A percentile compares a stretch with the other conserved stretches of the same genome.
phyloP scores from a whole-genome alignment of 2,329 filamentous ascomycete species.

The Pestalotiopsis sp. region DNA sequence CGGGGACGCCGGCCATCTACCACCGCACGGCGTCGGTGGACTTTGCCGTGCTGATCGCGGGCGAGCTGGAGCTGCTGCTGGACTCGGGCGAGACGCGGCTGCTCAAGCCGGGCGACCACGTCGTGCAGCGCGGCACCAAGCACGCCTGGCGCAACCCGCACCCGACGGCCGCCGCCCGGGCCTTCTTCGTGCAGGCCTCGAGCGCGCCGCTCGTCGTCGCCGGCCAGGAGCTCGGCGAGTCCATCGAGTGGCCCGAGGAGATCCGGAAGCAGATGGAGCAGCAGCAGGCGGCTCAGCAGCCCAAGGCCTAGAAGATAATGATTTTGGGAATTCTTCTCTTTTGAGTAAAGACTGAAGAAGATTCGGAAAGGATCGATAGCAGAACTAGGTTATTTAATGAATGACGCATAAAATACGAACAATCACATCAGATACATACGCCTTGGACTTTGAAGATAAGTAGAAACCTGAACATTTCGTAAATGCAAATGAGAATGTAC shows the following conservation, averaged over 20 bases:
- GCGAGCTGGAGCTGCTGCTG: conserved; percentile 18
- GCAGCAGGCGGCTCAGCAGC: not conserved
- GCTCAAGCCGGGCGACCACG: conserved; percentile 15
- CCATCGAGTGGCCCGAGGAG: conserved; percentile 4
- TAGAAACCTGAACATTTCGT: no score
- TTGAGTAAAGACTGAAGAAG: no score
- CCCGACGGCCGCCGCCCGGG: not conserved
- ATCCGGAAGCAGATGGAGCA: not conserved
- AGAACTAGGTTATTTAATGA: no score
- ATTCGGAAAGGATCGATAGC: no score
- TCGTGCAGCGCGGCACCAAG: conserved; percentile 10
- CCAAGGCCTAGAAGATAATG: no score
- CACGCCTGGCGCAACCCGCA: conserved; percentile 8
- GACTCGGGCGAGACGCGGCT: conserved; percentile 18
- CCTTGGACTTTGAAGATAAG: no score
- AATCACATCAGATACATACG: no score
- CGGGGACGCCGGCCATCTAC: conserved; percentile 11
- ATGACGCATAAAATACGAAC: no score
- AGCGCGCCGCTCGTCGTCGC: not conserved
- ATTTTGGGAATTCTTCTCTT: no score
- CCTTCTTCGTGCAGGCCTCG: not conserved
- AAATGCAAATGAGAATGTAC: no score
- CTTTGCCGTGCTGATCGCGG: conserved; percentile 18
- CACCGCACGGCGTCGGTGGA: conserved; percentile 20
- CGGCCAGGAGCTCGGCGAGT: not conserved